phyloP scores from a whole-genome alignment of 257 asterid species.

The Solanum bulbocastanum region DNA sequence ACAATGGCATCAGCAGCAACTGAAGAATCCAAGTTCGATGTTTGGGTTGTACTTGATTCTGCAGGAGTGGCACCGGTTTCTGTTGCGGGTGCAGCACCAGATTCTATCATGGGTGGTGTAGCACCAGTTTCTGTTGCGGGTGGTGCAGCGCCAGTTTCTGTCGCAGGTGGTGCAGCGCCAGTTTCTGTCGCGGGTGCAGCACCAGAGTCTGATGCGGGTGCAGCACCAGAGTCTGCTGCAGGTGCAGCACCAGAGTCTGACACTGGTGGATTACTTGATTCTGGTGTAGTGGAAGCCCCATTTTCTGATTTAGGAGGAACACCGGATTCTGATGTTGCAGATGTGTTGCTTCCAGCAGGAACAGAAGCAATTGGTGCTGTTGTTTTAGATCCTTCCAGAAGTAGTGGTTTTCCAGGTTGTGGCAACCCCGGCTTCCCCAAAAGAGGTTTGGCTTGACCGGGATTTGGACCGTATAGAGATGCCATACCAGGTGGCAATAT shows the following conservation, averaged over 20 bases:
- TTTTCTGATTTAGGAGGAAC: constrained; percentile 2
- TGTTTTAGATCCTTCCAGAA: constrained; percentile 48
- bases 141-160: constrained; percentile 23
- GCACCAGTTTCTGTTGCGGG: constrained; percentile 15
- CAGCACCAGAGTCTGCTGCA: constrained; percentile 12
- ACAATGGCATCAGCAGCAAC: constrained; percentile 20
- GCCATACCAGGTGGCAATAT: constrained; percentile 98
- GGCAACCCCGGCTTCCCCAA: constrained; percentile 32
- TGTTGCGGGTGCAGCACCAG: constrained; percentile 5
- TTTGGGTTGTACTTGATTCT: constrained; percentile 23
- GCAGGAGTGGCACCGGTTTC: constrained; percentile 9
- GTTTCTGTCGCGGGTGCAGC: constrained; percentile 19
- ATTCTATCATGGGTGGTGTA: constrained; percentile 14
- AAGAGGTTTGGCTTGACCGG: constrained; percentile 50
- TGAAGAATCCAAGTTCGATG: constrained; percentile 7
- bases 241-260: constrained; percentile 6
- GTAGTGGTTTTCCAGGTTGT: constrained; percentile 46
- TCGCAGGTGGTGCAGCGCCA: constrained; percentile 20
- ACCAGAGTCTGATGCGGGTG: not conserved
- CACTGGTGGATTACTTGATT: constrained; percentile 17
- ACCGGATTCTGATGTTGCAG: constrained; percentile 17
- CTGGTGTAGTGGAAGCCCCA: constrained; percentile 10
- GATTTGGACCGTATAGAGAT: constrained; percentile 88
- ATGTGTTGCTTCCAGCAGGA: constrained; percentile 19
- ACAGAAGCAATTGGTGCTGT: constrained; percentile 26